A percentile compares a stretch with the other conserved stretches of the same genome.
These are phyloP conservation scores for Saccharomyces hybrid DNA, from an alignment of 1,139 yeast genomes.

Conservation along the genomic window DNA sequence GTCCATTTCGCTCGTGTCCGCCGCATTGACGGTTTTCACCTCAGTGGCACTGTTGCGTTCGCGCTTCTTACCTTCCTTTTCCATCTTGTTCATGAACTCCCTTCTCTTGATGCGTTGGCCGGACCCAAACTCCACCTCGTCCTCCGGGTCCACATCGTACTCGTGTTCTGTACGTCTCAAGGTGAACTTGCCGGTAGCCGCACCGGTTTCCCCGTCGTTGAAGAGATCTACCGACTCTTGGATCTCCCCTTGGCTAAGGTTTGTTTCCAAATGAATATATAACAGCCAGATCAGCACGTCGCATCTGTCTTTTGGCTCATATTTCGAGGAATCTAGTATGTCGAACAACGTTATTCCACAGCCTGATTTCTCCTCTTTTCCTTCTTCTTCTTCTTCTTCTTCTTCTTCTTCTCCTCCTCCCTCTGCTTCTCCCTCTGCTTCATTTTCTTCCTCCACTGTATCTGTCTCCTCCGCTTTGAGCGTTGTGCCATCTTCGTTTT, in stretches of 20 bases:
- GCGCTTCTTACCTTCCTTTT: neutral
- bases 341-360: slow-evolving; percentile 43
- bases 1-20: neutral
- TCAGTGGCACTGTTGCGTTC: slow-evolving; percentile 1
- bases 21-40: neutral
- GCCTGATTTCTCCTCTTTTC: slow-evolving; percentile 4
- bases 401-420: slow-evolving; percentile 3
- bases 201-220: slow-evolving; percentile 34
- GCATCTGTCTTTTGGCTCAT: slow-evolving; percentile 57
- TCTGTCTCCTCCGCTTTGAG: slow-evolving; percentile 5
- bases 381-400: slow-evolving; percentile 1
- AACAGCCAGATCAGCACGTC: slow-evolving; percentile 74
- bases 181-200: slow-evolving; percentile 4
- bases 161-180: slow-evolving; percentile 9
- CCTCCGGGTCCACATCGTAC: slow-evolving; percentile 47
- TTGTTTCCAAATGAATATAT: slow-evolving; percentile 73
- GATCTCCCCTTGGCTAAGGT: slow-evolving; percentile 47
- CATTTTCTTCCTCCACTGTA: neutral
- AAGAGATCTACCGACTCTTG: slow-evolving; percentile 51
- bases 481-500: neutral
- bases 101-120: slow-evolving; percentile 58
- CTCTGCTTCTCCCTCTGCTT: neutral
- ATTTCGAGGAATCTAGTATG: slow-evolving; percentile 48
- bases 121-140: slow-evolving; percentile 64
- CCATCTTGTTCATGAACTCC: slow-evolving; percentile 36